These are phyloP conservation scores for Halenospora varia DNA, from an alignment of 495 filamentous ascomycete genomes.

Conservation along the genomic window DNA sequence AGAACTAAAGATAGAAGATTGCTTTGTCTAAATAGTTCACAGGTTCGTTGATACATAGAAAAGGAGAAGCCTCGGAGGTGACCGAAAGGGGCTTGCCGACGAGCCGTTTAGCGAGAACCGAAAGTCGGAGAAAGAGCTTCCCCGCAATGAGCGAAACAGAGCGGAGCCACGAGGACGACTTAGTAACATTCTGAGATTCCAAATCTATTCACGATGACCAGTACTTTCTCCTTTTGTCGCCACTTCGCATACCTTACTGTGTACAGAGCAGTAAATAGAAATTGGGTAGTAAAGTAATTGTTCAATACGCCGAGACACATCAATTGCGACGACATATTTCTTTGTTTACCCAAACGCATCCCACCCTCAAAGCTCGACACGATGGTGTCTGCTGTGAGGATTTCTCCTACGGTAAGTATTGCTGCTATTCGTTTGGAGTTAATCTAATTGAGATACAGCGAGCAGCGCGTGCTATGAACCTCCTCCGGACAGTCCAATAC, in stretches of 20 bases:
- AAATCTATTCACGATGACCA: not conserved
- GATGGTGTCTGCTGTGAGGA: conserved; percentile 37
- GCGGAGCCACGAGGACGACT: not conserved
- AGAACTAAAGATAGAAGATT: not conserved
- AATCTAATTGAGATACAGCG: conserved; percentile 35
- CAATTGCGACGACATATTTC: not conserved
- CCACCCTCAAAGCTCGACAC: not conserved
- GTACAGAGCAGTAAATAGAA: too few relatives aligned
- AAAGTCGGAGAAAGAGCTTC: not conserved
- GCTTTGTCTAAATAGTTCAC: not conserved
- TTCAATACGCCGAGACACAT: too few relatives aligned
- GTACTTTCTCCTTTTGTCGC: not conserved
- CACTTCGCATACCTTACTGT: too few relatives aligned
- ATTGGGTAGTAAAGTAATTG: too few relatives aligned
- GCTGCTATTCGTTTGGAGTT: not conserved
- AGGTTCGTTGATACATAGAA: not conserved
- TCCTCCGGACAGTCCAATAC: conserved; percentile 86
- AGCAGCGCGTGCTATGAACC: conserved; percentile 70
- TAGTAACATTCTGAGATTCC: not conserved
- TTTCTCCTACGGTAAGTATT: conserved; percentile 46
- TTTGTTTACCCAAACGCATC: not conserved
- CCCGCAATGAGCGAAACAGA: not conserved
- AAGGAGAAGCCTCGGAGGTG: not conserved
- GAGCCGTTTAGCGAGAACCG: not conserved
- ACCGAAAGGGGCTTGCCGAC: not conserved